Evolutionary conservation across 495 filamentous ascomycete species (phyloP).

Genomic region (Baudoinia panamericana): DNA sequence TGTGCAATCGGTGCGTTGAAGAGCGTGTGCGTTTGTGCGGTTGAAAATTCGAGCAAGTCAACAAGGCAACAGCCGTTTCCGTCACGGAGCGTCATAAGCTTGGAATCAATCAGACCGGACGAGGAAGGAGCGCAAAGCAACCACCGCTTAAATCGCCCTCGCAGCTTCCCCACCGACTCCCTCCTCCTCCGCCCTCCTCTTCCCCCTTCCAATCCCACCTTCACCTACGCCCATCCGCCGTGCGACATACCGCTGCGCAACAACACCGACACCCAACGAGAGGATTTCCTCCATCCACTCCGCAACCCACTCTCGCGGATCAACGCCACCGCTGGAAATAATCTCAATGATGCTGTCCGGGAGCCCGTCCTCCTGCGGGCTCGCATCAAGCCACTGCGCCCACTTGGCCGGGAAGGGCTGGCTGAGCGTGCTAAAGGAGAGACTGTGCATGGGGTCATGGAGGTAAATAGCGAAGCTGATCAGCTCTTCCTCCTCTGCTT

Average conservation of each 20-base stretch:
- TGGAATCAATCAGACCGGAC: too few species aligned
- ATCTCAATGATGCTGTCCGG: conserved; percentile 83
- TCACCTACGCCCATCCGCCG: conserved; percentile 91
- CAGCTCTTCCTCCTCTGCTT: conserved; percentile 41
- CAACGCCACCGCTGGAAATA: conserved; percentile 74
- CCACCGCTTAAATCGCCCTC: conserved; percentile 40
- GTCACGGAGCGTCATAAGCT: too few species aligned
- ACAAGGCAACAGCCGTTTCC: too few species aligned
- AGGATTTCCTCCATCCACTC: conserved; percentile 94
- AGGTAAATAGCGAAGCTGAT: conserved; percentile 82
- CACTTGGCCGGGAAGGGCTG: conserved; percentile 76
- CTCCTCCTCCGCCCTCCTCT: conserved; percentile 48
- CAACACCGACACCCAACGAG: conserved; percentile 62
- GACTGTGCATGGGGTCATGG: conserved; percentile 82
- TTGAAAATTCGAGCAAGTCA: too few species aligned
- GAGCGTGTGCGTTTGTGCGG: too few species aligned
- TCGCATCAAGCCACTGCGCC: conserved; percentile 83
- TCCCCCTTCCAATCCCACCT: conserved; percentile 65
- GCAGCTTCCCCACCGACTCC: conserved; percentile 64
- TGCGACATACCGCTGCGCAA: conserved; percentile 95
- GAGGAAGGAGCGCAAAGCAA: too few species aligned
- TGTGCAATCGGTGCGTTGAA: too few species aligned
- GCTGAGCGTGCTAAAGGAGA: conserved; percentile 71
- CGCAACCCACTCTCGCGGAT: conserved; percentile 90
- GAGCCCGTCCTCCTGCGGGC: conserved; percentile 39